Evolutionary conservation across 805 yeast genomes (phyloP).

Genomic region (Limtongia smithiae): DNA sequence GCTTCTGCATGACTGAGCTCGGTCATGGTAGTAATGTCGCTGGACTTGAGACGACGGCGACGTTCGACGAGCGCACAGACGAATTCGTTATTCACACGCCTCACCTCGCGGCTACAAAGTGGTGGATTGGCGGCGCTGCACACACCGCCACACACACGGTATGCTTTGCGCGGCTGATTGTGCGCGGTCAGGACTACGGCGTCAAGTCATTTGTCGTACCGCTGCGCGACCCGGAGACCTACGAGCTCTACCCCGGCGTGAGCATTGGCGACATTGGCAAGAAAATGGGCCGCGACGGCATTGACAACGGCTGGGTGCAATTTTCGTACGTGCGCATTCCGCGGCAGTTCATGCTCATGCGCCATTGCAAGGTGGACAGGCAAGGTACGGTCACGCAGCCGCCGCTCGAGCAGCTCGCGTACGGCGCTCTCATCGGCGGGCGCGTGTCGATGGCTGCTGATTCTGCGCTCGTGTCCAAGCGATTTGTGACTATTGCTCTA

Average conservation of each 20-base stretch:
- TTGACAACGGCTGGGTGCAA: constrained; percentile 97
- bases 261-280: constrained; percentile 88
- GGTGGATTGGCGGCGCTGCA: constrained; percentile 99
- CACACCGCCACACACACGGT: constrained; percentile 85
- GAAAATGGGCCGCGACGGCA: constrained; percentile 94
- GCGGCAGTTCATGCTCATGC: constrained; percentile 74
- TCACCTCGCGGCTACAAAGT: constrained; percentile 86
- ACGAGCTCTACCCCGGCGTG: constrained; percentile 73
- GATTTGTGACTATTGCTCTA: constrained; percentile 77
- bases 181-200: constrained; percentile 81
- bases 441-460: constrained; percentile 88
- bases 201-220: constrained; percentile 92
- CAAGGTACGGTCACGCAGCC: constrained; percentile 72
- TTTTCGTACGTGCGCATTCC: constrained; percentile 81
- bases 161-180: constrained; percentile 80
- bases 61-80: constrained; percentile 60
- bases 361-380: constrained; percentile 67
- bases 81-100: constrained; percentile 81
- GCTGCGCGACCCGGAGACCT: constrained; percentile 63
- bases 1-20: constrained; percentile 87
- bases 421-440: constrained; percentile 82
- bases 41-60: constrained; percentile 88
- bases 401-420: constrained; percentile 82
- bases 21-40: constrained; percentile 96
- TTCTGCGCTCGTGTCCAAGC: constrained; percentile 73